Conservation (phyloP, 2,329 filamentous ascomycete species). For the Westerdykella ornata region DNA sequence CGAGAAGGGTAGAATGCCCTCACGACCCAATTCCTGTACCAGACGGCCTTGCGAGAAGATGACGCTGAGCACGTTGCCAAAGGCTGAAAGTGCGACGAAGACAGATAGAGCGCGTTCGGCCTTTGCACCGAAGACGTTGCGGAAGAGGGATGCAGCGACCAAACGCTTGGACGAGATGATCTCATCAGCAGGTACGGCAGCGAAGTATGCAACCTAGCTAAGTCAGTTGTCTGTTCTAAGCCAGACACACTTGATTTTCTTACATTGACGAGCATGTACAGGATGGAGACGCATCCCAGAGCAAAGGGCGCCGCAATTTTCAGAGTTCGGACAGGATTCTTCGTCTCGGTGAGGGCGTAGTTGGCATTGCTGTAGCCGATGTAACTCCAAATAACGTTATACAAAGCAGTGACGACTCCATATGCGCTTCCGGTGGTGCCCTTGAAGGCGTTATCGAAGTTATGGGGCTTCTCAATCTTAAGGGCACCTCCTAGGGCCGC, state of each 20-base stretch:
- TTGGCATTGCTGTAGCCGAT: conserved; percentile 64
- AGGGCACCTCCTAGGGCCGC: conserved; percentile 56
- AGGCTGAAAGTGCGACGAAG: conserved; percentile 61
- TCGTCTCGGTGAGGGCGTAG: conserved; percentile 59
- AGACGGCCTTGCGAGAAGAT: conserved; percentile 63
- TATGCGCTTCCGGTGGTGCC: conserved; percentile 62
- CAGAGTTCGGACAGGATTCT: conserved; percentile 58
- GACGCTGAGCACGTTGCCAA: conserved; percentile 60
- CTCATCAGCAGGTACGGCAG: conserved; percentile 52
- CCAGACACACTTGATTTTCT: too few species aligned
- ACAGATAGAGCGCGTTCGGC: conserved; percentile 57
- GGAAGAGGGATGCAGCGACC: conserved; percentile 53
- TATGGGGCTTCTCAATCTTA: conserved; percentile 55
- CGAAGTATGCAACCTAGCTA: conserved; percentile 54
- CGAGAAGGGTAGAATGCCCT: conserved; percentile 60
- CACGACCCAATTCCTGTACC: conserved; percentile 59
- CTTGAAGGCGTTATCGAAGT: conserved; percentile 58
- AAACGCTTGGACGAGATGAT: conserved; percentile 50
- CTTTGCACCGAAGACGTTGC: conserved; percentile 46
- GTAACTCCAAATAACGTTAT: conserved; percentile 67
- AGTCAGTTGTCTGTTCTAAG: too few species aligned
- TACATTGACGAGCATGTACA: conserved; percentile 59
- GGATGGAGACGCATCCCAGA: conserved; percentile 51
- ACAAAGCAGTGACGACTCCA: conserved; percentile 61
- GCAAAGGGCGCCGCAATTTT: conserved; percentile 59